Conservation (phyloP, 1,284 basidiomycete species). For the Leccinum pseudoinsigne region DNA sequence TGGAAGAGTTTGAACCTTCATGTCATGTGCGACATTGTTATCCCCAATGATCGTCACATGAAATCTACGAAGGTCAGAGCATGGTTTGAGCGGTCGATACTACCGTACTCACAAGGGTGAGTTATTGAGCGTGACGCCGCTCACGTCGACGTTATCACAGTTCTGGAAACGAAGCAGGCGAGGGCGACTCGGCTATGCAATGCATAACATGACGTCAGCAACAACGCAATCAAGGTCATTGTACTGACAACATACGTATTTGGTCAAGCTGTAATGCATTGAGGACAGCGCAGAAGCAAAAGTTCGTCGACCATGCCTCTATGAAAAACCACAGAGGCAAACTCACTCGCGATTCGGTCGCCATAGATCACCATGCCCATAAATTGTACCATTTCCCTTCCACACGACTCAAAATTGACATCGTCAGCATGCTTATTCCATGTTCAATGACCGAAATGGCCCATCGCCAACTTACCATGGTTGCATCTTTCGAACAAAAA, state of each 20-base stretch:
- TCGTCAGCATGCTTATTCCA: background rate
- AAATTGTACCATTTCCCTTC: constrained; percentile 9
- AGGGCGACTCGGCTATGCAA: constrained; percentile 8
- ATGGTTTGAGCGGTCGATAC: background rate
- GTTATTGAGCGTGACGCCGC: constrained; percentile 19
- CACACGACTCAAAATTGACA: constrained; percentile 9
- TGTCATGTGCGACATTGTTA: constrained; percentile 14
- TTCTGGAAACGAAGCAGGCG: constrained; percentile 15
- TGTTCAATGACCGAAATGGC: background rate
- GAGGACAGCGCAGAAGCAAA: background rate
- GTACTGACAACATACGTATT: constrained; percentile 7
- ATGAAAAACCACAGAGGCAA: background rate
- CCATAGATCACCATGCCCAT: constrained; percentile 14
- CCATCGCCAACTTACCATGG: constrained; percentile 1
- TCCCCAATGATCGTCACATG: constrained; percentile 14
- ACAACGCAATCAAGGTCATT: background rate
- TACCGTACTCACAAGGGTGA: constrained; percentile 8
- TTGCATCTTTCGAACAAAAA: constrained; percentile 9
- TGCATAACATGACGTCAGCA: constrained; percentile 7
- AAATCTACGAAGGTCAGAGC: constrained; percentile 8
- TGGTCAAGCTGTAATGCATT: constrained; percentile 8
- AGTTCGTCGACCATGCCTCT: background rate
- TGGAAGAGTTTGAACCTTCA: constrained; percentile 4
- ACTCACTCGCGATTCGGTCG: constrained; percentile 7
- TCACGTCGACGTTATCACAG: constrained; percentile 13